These are phyloP conservation scores for Trifolium pratense DNA, from an alignment of 306 rosid species.

Conservation along the genomic window DNA sequence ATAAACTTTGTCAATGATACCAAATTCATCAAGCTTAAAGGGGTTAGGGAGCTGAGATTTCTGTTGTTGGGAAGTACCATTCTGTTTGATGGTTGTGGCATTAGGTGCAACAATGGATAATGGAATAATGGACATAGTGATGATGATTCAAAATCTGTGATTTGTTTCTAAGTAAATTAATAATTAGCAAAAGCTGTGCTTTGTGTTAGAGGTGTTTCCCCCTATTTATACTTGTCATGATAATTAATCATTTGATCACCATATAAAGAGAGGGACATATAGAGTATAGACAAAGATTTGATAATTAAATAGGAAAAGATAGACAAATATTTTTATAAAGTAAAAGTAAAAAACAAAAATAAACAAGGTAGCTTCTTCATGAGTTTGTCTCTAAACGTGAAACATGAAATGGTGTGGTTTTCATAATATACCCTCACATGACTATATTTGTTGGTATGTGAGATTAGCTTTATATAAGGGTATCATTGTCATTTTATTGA, in stretches of 20 bases:
- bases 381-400: conserved; percentile 8
- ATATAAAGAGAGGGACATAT: not conserved
- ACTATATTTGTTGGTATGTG: not conserved
- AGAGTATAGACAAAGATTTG: not conserved
- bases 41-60: conserved; percentile 42
- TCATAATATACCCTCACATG: conserved; percentile 17
- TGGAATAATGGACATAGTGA: conserved; percentile 11
- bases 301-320: not conserved
- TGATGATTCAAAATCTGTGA: not conserved
- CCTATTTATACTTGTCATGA: not conserved
- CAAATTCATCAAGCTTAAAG: not conserved
- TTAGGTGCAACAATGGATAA: not conserved
- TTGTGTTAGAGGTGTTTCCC: not conserved
- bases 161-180: not conserved
- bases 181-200: not conserved
- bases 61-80: conserved; percentile 12
- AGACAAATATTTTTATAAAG: conserved; percentile 5
- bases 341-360: not conserved
- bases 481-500: not conserved
- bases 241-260: too few species aligned
- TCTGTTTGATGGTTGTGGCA: not conserved
- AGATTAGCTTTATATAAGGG: not conserved
- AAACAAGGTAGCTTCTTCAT: conserved; percentile 24
- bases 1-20: conserved; percentile 36
- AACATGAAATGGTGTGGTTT: conserved; percentile 16